Evolutionary conservation across 371 early-diverging fungal genomes (phyloP), one percentile per base, ranked within the genome.

Genomic region (Syncephalastrum monosporum): DNA sequence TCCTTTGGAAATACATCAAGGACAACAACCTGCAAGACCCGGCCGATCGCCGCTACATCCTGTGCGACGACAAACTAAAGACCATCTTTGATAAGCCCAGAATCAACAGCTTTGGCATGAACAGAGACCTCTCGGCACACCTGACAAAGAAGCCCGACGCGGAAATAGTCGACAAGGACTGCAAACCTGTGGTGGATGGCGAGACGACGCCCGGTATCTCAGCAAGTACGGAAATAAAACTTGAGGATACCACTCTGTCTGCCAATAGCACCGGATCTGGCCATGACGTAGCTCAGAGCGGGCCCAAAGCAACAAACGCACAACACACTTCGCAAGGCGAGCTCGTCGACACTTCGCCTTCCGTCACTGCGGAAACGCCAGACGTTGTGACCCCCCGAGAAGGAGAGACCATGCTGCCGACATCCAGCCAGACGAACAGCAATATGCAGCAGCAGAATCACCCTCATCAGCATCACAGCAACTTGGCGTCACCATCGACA

Each of bases 1-100:
- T 67, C 19, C 47, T 84, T 17, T 84, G 84, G 86, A 72, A 62
- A 23, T 82, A 85, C 50, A 83, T 84, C 55, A 84, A 85, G 63
- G 72, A 67, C 24, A 69, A 84, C 53, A 59, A 81, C 44, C 69
- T 84, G 24, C 84, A 84, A 56, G 86, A 85, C 66, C 84, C 86
- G 27, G 63, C 65, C 4, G 82, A 84, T 56, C 68, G 78, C 52
- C 60, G 84, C 50, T 79, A 54, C 50, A 82, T 84, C 46, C 50
- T 84, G 14, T 79, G 82, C 60, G 84, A 84, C 59, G 76, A 64
- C 6, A 69, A 72, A 51, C 62, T 85, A 5, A 81, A 75, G 53
- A 59, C 69, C 14, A 70, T 85, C 47, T 82, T 85, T 65, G 62
- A 68, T 27, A 60, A 69, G 41, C 79, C 84, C 57, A 55, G 78